Evolutionary conservation across 441 rosid genomes (phyloP), one percentile per base, ranked within the genome.

Genomic region (Pelargonium australe): DNA sequence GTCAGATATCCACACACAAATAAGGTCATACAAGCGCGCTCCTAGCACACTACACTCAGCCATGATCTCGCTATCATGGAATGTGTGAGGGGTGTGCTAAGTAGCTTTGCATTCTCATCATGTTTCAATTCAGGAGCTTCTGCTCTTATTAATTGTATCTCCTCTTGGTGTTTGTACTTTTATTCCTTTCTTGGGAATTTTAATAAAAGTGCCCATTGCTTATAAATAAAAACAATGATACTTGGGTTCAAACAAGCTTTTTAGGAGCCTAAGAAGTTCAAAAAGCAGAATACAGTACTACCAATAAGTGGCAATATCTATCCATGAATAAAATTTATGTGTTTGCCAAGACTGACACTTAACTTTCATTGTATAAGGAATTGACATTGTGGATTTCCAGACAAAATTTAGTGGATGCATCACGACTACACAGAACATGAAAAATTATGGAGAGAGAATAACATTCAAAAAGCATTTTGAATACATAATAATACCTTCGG

Each of bases 401-500:
- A 63, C 9, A 63, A 28, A 13, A n/a, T 13, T 61, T 51, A 73
- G 68, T 23, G 64, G 44, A 68, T 17, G 58, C 17, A 67, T 23
- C 40, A 68, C 20, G 10, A 61, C 20, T 41, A n/a, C 31, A 73
- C 4, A 58, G 34, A n/a, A 2, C 57, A 17, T 43, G 51, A 17
- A 45, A 41, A 19, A 25, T 47, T 62, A 5, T 28, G 11, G 34
- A 66, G 65, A 74, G 14, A 19, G 8, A 44, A 47, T 28, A 40
- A 47, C 63, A 73, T 62, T 53, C 14, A 43, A 76, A 37, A 60
- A 60, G 51, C 64, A 9, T 49, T 64, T 70, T 16, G 64, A 53
- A 57, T 37, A 53, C 34, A 68, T 73, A 63, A 76, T 64, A 64
- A 40, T 83, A 89, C 98, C 97, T 81, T 72, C 67, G 49, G 73